phyloP scores from a whole-genome alignment of 139 green algal genomes.

The Picochlorum sp. region DNA sequence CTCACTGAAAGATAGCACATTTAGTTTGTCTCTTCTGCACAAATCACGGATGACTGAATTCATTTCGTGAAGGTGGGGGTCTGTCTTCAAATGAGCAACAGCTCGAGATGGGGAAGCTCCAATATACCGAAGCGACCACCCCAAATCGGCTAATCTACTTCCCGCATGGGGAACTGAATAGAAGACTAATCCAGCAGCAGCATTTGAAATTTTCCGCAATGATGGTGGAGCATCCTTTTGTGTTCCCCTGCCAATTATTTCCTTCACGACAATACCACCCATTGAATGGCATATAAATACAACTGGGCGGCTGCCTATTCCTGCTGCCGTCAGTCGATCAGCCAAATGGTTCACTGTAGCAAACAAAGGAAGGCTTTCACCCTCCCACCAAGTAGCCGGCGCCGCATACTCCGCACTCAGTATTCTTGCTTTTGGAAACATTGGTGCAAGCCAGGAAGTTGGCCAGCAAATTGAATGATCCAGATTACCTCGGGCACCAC shows the following conservation, averaged over 20 bases:
- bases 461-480: conserved; percentile 49
- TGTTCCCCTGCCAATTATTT: conserved; percentile 44
- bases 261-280: conserved; percentile 82
- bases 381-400: conserved; percentile 53
- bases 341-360: conserved; percentile 54
- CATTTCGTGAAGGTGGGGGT: conserved; percentile 54
- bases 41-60: conserved; percentile 45
- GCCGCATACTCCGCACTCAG: conserved; percentile 66
- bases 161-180: conserved; percentile 73
- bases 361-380: conserved; percentile 62
- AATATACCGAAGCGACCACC: conserved; percentile 69
- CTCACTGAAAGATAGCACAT: conserved; percentile 54
- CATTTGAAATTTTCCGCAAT: conserved; percentile 23
- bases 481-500: conserved; percentile 5
- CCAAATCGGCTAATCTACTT: conserved; percentile 57
- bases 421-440: conserved; percentile 36
- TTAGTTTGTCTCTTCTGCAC: conserved; percentile 25
- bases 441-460: conserved; percentile 46
- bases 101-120: conserved; percentile 45
- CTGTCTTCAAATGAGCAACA: conserved; percentile 50
- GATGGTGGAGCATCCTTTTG: not conserved
- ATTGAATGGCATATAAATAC: conserved; percentile 80
- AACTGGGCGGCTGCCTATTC: conserved; percentile 65
- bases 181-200: conserved; percentile 57
- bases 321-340: conserved; percentile 58